phyloP scores from a whole-genome alignment of 1,139 yeast genomes.

The Debaryomyces sp. region DNA sequence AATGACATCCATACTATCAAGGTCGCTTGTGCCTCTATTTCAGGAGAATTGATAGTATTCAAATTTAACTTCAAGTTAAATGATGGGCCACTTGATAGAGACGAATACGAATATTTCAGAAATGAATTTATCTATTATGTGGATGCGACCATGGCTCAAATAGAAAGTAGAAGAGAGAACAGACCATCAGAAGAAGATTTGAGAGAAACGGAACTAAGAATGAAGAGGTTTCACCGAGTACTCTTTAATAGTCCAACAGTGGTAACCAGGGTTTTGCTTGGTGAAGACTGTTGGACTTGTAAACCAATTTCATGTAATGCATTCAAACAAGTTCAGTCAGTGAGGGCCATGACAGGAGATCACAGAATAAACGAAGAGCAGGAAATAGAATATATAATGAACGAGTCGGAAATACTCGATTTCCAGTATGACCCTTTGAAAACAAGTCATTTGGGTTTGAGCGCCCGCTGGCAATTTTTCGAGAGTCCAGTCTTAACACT shows the following conservation, averaged over 20 bases:
- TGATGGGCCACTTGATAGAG: conserved; percentile 32
- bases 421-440: conserved; percentile 36
- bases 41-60: conserved; percentile 50
- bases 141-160: conserved; percentile 31
- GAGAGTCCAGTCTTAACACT: conserved; percentile 27
- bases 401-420: conserved; percentile 40
- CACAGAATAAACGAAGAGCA: conserved; percentile 34
- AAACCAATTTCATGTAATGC: conserved; percentile 38
- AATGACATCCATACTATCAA: conserved; percentile 22
- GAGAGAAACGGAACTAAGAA: conserved; percentile 7
- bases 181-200: conserved; percentile 4
- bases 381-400: conserved; percentile 27
- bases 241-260: conserved; percentile 29
- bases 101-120: conserved; percentile 19
- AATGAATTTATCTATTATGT: conserved; percentile 24
- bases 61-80: conserved; percentile 30
- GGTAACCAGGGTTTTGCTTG: conserved; percentile 32
- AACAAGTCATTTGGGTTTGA: conserved; percentile 49
- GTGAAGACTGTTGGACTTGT: conserved; percentile 62
- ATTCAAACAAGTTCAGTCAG: conserved; percentile 53
- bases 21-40: conserved; percentile 48
- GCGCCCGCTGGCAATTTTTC: conserved; percentile 46
- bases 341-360: conserved; percentile 53
- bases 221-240: conserved; percentile 25
- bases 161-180: conserved; percentile 21